phyloP scores from a whole-genome alignment of 2,329 filamentous ascomycete genomes.

The Macrophomina pseudophaseolina region DNA sequence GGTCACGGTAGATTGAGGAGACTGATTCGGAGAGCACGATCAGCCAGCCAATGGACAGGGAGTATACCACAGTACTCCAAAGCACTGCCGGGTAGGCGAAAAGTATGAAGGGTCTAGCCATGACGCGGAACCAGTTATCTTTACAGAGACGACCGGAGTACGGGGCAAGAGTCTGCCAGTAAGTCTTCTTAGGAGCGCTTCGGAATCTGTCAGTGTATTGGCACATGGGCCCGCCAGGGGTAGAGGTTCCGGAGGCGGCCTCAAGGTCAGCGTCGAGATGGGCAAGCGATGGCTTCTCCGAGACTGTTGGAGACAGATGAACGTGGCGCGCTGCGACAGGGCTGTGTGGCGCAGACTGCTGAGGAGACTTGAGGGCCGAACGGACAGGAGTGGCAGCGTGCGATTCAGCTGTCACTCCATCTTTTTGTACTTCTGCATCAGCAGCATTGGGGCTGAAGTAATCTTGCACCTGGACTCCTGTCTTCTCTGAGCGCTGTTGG shows the following conservation, averaged over 20 bases:
- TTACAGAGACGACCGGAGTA: constrained; percentile 79
- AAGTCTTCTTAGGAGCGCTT: constrained; percentile 70
- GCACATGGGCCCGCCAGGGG: constrained; percentile 4
- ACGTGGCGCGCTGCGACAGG: constrained; percentile 1
- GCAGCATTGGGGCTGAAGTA: constrained; percentile 32
- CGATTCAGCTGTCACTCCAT: not conserved
- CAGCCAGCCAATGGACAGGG: constrained; percentile 90
- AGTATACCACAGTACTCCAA: constrained; percentile 85
- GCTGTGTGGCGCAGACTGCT: not conserved
- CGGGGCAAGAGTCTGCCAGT: constrained; percentile 72
- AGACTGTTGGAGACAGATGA: constrained; percentile 9
- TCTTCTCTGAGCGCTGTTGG: constrained; percentile 20
- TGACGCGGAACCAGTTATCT: constrained; percentile 80
- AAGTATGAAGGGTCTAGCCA: constrained; percentile 80
- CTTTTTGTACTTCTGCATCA: not conserved
- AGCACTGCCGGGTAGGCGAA: constrained; percentile 87
- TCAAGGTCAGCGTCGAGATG: constrained; percentile 15
- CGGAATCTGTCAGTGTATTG: constrained; percentile 74
- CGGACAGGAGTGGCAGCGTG: not conserved
- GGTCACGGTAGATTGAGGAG: constrained; percentile 75
- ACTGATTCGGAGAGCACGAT: constrained; percentile 93
- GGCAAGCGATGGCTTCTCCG: constrained; percentile 10
- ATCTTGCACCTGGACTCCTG: constrained; percentile 32
- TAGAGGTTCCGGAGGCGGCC: constrained; percentile 1
- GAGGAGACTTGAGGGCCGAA: constrained; percentile 18